Evolutionary conservation across 116 monocot genomes (phyloP).

Genomic region (Papilionanthe hybrid): DNA sequence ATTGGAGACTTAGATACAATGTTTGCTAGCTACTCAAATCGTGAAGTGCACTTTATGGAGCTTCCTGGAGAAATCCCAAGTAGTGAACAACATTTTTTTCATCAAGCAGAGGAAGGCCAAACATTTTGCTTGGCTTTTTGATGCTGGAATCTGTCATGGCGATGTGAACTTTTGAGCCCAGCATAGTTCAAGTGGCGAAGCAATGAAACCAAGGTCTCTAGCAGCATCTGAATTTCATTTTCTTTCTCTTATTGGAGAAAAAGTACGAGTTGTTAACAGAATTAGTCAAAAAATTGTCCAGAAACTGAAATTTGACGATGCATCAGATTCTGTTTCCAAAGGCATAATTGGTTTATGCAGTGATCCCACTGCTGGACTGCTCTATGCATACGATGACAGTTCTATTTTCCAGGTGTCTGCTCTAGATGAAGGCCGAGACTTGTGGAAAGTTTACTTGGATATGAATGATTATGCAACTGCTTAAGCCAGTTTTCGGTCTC

Average conservation of each 20-base stretch:
- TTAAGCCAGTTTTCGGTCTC: slow-evolving; percentile 78
- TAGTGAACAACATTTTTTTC: too few relatives aligned
- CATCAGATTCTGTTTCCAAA: slow-evolving; percentile 67
- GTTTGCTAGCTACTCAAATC: too few relatives aligned
- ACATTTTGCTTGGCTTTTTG: too few relatives aligned
- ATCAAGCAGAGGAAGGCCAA: too few relatives aligned
- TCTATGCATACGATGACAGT: slow-evolving; percentile 94
- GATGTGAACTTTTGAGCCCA: too few relatives aligned
- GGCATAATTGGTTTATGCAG: slow-evolving; percentile 90
- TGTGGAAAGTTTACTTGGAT: slow-evolving; percentile 98
- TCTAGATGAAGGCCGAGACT: slow-evolving; percentile 87
- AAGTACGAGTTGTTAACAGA: slow-evolving; percentile 83
- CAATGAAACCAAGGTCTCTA: slow-evolving; percentile 70
- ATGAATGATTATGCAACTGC: slow-evolving; percentile 83
- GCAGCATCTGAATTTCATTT: slow-evolving; percentile 95
- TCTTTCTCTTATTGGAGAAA: slow-evolving; percentile 76
- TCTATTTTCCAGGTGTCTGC: slow-evolving; percentile 93
- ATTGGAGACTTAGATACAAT: too few relatives aligned
- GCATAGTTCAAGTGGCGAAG: too few relatives aligned
- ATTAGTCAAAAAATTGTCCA: slow-evolving; percentile 81
- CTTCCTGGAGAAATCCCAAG: too few relatives aligned
- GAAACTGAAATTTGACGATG: slow-evolving; percentile 85
- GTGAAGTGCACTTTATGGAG: too few relatives aligned
- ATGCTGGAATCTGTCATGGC: too few relatives aligned
- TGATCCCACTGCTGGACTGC: slow-evolving; percentile 89